Conservation (phyloP, 352 stramenopile species). For the Pythium volutum region DNA sequence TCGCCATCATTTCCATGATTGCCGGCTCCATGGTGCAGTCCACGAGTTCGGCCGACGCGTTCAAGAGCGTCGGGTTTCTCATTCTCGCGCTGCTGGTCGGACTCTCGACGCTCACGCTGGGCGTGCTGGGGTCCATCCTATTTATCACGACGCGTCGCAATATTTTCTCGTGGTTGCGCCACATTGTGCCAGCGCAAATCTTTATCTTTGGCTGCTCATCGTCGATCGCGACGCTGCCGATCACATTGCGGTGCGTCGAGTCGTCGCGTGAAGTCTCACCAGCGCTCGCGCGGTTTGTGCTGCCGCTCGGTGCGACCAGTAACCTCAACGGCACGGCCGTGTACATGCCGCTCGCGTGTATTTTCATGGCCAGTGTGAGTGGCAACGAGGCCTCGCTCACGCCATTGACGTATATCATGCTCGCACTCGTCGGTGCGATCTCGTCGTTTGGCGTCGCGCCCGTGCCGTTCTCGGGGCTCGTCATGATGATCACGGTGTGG, state of each 20-base stretch:
- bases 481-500: conserved; percentile 82
- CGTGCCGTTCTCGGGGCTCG: conserved; percentile 66
- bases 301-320: conserved; percentile 62
- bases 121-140: conserved; percentile 46
- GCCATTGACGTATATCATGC: conserved; percentile 49
- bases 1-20: conserved; percentile 75
- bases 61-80: conserved; percentile 53
- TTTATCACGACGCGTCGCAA: conserved; percentile 56
- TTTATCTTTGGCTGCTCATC: conserved; percentile 80
- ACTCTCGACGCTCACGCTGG: conserved; percentile 46
- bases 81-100: conserved; percentile 43
- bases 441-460: conserved; percentile 67
- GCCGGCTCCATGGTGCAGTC: conserved; percentile 60
- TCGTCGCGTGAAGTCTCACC: conserved; percentile 57
- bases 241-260: conserved; percentile 77
- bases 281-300: conserved; percentile 55
- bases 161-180: conserved; percentile 62
- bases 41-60: conserved; percentile 35
- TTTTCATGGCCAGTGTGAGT: conserved; percentile 71
- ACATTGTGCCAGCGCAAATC: conserved; percentile 69
- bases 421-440: conserved; percentile 66
- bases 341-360: conserved; percentile 69
- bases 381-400: conserved; percentile 55
- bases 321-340: conserved; percentile 75
- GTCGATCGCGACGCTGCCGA: conserved; percentile 74